Evolutionary conservation across 148 eudicot genomes (phyloP).

Genomic region (Drosera capensis): DNA sequence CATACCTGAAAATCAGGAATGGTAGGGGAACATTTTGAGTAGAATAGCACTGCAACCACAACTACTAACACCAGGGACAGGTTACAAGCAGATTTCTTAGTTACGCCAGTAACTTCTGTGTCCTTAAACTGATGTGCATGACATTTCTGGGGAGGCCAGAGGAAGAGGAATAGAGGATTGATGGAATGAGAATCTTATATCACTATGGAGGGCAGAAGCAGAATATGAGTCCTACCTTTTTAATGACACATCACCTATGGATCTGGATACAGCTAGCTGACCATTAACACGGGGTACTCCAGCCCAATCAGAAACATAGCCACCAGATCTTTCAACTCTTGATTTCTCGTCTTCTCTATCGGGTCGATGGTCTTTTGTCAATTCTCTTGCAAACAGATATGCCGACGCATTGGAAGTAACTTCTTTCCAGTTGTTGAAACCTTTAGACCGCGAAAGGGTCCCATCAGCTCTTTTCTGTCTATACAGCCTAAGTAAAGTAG

Average conservation of each 20-base stretch:
- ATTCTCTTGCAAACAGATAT: conserved; percentile 57
- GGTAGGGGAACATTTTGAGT: background rate
- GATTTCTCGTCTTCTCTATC: conserved; percentile 82
- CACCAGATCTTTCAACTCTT: conserved; percentile 85
- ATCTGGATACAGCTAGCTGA: conserved; percentile 88
- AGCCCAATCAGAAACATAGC: conserved; percentile 75
- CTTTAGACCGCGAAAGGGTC: conserved; percentile 31
- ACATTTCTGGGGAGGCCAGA: background rate
- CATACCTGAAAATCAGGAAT: conserved; percentile 41
- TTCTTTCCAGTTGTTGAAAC: conserved; percentile 36
- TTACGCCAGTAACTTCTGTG: too few relatives aligned
- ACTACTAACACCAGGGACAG: too few relatives aligned
- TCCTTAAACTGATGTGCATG: background rate
- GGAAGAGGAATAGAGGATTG: too few relatives aligned
- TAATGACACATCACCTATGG: conserved; percentile 80
- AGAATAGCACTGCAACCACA: too few relatives aligned
- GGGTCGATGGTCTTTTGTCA: conserved; percentile 93
- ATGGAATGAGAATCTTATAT: too few relatives aligned
- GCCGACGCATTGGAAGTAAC: conserved; percentile 39
- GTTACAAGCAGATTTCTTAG: too few relatives aligned
- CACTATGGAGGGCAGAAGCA: too few relatives aligned
- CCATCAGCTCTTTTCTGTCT: conserved; percentile 42
- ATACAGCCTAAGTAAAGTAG: conserved; percentile 57
- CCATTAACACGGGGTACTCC: conserved; percentile 90
- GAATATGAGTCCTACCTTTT: conserved; percentile 58